Conservation (phyloP, 2,329 filamentous ascomycete genomes). For the Diaporthe velutina region DNA sequence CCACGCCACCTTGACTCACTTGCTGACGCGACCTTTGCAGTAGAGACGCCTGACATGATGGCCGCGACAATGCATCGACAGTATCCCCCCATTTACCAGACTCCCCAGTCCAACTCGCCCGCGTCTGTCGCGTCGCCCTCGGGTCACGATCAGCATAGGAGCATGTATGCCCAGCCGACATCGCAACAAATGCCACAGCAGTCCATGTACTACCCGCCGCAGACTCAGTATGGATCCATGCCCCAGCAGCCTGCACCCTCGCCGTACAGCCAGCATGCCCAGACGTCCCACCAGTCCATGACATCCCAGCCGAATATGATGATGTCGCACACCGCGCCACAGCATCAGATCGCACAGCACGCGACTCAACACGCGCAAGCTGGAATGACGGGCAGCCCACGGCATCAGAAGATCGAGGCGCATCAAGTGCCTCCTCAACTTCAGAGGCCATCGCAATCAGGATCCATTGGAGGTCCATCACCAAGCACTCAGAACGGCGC, state of each 20-base stretch:
- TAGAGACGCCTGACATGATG: constrained; percentile 76
- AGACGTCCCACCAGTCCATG: constrained; percentile 69
- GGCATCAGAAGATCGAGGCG: constrained; percentile 73
- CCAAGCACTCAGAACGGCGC: constrained; percentile 36
- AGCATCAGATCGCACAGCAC: constrained; percentile 72
- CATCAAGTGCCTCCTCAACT: constrained; percentile 71
- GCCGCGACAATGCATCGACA: constrained; percentile 80
- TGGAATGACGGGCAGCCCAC: constrained; percentile 72
- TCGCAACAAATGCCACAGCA: constrained; percentile 80
- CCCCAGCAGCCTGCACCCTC: constrained; percentile 71
- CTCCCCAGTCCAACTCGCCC: constrained; percentile 94
- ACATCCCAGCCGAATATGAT: constrained; percentile 75
- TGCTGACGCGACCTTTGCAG: constrained; percentile 20
- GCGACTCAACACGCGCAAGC: constrained; percentile 67
- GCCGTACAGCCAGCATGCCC: constrained; percentile 71
- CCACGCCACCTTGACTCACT: too few species aligned
- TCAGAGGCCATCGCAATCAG: constrained; percentile 67
- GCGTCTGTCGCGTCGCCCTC: constrained; percentile 92
- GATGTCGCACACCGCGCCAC: constrained; percentile 71
- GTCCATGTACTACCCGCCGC: constrained; percentile 81
- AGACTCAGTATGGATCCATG: constrained; percentile 76
- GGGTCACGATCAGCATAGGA: constrained; percentile 88
- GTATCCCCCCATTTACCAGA: constrained; percentile 95
- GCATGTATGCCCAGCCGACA: constrained; percentile 84
- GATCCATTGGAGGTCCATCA: constrained; percentile 54